phyloP scores from a whole-genome alignment of 192 early-diverging fungal species.

The Backusella tuberculispora region DNA sequence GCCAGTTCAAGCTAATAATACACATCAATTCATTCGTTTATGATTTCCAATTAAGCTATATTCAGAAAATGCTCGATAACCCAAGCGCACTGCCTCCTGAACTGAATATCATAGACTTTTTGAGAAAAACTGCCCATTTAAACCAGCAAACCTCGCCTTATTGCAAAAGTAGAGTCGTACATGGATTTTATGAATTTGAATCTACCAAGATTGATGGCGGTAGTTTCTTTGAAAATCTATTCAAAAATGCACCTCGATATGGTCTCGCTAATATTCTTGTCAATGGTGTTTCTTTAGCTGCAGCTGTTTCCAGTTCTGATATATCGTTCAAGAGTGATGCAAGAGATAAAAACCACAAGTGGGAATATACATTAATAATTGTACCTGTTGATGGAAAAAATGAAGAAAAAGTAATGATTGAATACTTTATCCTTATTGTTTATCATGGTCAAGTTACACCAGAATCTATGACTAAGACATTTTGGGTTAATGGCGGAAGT shows the following conservation, averaged over 20 bases:
- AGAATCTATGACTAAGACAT: conserved; percentile 11
- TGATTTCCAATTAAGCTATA: conserved; percentile 59
- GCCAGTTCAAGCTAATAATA: conserved; percentile 54
- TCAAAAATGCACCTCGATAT: conserved; percentile 27
- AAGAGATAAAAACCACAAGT: neutral
- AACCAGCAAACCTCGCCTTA: conserved; percentile 48
- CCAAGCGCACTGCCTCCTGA: conserved; percentile 35
- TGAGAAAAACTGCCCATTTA: conserved; percentile 46
- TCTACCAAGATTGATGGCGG: conserved; percentile 3
- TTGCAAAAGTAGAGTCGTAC: conserved; percentile 53
- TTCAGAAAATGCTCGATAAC: conserved; percentile 44
- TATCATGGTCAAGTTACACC: neutral
- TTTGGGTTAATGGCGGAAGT: neutral
- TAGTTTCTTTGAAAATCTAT: conserved; percentile 21
- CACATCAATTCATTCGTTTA: conserved; percentile 65
- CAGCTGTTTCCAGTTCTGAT: conserved; percentile 19
- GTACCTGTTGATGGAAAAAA: neutral
- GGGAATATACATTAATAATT: conserved; percentile 27
- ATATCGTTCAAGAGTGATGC: conserved; percentile 8
- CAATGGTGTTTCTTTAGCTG: conserved; percentile 14
- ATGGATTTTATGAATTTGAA: conserved; percentile 44
- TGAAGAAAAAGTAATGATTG: conserved; percentile 15
- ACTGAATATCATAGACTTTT: conserved; percentile 48
- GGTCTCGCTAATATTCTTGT: conserved; percentile 13
- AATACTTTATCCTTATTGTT: conserved; percentile 28